These are phyloP conservation scores for Ophiostoma populinum DNA, from an alignment of 2,329 filamentous ascomycete species.

Conservation along the genomic window DNA sequence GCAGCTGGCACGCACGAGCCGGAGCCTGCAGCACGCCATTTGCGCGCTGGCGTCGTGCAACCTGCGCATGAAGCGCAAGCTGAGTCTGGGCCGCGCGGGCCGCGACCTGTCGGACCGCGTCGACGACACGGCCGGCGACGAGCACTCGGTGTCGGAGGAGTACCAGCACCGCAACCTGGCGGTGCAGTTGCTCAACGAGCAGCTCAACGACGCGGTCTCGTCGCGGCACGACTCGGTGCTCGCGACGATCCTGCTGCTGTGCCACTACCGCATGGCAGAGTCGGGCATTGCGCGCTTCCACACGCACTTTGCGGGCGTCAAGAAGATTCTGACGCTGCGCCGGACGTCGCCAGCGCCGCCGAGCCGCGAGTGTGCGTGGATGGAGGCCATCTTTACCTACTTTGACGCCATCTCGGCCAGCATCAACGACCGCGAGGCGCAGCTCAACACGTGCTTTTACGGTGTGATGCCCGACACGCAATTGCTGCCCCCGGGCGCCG, in stretches of 20 bases:
- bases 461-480: slow-evolving; percentile 31
- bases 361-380: slow-evolving; percentile 65
- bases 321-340: slow-evolving; percentile 70
- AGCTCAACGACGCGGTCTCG: slow-evolving; percentile 58
- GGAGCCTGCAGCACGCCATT: slow-evolving; percentile 80
- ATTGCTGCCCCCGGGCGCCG: slow-evolving; percentile 43
- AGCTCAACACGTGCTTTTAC: slow-evolving; percentile 53
- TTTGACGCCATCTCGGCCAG: slow-evolving; percentile 86
- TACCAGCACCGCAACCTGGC: slow-evolving; percentile 67
- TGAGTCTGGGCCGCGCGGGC: slow-evolving; percentile 40
- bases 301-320: slow-evolving; percentile 82
- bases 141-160: slow-evolving; percentile 58
- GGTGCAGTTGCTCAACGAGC: slow-evolving; percentile 66
- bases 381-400: slow-evolving; percentile 84
- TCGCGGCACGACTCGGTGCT: slow-evolving; percentile 75
- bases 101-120: slow-evolving; percentile 30
- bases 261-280: slow-evolving; percentile 85
- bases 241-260: slow-evolving; percentile 72
- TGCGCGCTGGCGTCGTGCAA: slow-evolving; percentile 82
- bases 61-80: slow-evolving; percentile 63
- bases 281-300: slow-evolving; percentile 86
- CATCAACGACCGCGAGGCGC: slow-evolving; percentile 79
- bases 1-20: slow-evolving; percentile 57
- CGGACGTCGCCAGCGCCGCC: slow-evolving; percentile 33
- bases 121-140: slow-evolving; percentile 15